phyloP scores from a whole-genome alignment of 73 alveolate species.

The Paramecium tetraurelia region DNA sequence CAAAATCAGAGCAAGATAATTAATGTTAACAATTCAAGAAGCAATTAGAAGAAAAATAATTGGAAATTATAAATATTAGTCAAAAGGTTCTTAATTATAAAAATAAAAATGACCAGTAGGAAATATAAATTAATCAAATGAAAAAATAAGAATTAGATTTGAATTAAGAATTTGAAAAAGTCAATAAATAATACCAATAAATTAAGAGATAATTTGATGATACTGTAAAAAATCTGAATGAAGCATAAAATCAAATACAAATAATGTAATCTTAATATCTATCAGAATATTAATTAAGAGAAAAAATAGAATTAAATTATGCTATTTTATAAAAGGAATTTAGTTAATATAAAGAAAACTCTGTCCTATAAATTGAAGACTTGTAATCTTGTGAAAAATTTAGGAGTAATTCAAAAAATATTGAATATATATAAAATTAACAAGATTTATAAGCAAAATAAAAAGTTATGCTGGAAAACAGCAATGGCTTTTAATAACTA shows the following conservation, averaged over 20 bases:
- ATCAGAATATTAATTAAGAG: background rate
- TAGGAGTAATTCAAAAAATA: background rate
- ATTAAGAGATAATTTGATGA: background rate
- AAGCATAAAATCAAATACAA: background rate
- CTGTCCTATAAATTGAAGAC: background rate
- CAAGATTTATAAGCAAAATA: no score
- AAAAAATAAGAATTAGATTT: background rate
- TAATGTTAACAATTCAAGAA: background rate
- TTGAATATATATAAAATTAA: background rate
- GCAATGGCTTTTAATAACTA: background rate
- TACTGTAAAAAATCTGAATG: background rate
- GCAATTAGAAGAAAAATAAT: background rate
- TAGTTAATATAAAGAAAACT: background rate
- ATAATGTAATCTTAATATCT: background rate
- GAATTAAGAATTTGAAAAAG: background rate
- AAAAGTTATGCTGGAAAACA: background rate
- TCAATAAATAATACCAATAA: background rate
- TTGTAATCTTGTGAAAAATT: background rate
- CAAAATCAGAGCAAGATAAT: background rate
- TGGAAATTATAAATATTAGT: background rate
- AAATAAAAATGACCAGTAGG: background rate
- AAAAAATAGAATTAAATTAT: slow-evolving; percentile 1
- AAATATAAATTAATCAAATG: background rate
- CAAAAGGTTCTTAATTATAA: background rate
- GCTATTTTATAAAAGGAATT: background rate